A percentile compares a stretch with the other conserved stretches of the same genome.
These are phyloP conservation scores for Fusarium torulosum DNA, from an alignment of 2,329 filamentous ascomycete species.

Conservation along the genomic window DNA sequence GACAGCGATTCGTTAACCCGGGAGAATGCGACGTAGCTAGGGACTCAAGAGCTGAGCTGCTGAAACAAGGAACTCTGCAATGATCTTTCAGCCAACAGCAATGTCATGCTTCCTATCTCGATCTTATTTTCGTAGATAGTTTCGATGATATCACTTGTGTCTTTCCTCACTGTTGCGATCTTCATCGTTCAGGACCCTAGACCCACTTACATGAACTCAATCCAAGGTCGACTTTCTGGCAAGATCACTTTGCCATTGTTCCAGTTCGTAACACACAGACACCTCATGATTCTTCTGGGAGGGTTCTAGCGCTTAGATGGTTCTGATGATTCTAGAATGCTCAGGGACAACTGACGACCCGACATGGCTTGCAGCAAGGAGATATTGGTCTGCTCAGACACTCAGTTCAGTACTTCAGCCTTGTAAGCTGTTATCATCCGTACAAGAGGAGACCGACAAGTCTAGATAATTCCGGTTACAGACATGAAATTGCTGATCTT, in stretches of 20 bases:
- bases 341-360: constrained; percentile 1
- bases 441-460: not conserved
- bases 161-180: not conserved
- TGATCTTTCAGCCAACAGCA: constrained; percentile 7
- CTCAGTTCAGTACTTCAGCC: constrained; percentile 26
- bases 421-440: constrained; percentile 9
- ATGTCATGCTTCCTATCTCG: not conserved
- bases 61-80: constrained; percentile 16
- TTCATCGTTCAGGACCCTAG: too few relatives aligned
- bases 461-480: not conserved
- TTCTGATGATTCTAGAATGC: not conserved
- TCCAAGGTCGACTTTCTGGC: constrained; percentile 23
- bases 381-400: constrained; percentile 19
- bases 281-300: constrained; percentile 16
- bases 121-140: not conserved
- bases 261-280: constrained; percentile 10
- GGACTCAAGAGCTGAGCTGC: not conserved
- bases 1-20: constrained; percentile 5
- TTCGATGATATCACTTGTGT: constrained; percentile 5
- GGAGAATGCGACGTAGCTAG: constrained; percentile 1
- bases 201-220: not conserved
- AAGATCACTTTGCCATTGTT: constrained; percentile 26
- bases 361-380: constrained; percentile 11
- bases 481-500: constrained; percentile 9
- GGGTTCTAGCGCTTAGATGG: constrained; percentile 35